Conservation (phyloP, 2,329 filamentous ascomycete genomes). For the Colletotrichum lentis region DNA sequence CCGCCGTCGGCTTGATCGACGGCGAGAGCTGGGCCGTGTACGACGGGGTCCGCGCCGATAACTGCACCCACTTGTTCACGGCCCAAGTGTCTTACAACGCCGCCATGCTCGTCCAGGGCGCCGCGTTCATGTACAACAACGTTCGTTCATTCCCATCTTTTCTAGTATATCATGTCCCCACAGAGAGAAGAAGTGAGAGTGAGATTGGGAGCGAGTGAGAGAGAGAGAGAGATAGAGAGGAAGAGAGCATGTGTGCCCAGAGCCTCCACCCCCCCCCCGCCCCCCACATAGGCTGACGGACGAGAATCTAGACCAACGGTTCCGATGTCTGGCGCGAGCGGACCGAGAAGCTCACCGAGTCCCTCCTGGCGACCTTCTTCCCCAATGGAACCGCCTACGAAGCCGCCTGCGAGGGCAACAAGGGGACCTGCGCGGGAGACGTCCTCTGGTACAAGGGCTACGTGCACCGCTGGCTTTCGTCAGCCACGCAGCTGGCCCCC, state of each 20-base stretch:
- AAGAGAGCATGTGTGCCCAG: neutral
- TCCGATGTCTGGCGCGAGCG: conserved; percentile 45
- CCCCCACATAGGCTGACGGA: conserved; percentile 45
- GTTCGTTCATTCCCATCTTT: conserved; percentile 43
- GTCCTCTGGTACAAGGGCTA: conserved; percentile 67
- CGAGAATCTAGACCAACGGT: conserved; percentile 52
- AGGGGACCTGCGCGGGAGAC: conserved; percentile 62
- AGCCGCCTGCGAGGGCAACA: conserved; percentile 63
- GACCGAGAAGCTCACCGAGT: conserved; percentile 51
- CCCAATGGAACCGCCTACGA: conserved; percentile 67
- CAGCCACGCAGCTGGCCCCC: conserved; percentile 59
- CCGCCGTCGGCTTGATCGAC: conserved; percentile 60
- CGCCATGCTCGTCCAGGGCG: conserved; percentile 61
- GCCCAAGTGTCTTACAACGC: conserved; percentile 64
- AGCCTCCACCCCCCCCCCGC: too few relatives aligned
- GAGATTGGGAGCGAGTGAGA: too few relatives aligned
- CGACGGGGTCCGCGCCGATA: conserved; percentile 62
- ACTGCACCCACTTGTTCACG: conserved; percentile 63
- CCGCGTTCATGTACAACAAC: conserved; percentile 67
- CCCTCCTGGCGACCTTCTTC: conserved; percentile 57
- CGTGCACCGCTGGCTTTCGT: conserved; percentile 61
- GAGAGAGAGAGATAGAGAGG: too few relatives aligned
- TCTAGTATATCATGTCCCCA: neutral
- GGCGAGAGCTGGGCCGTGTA: conserved; percentile 63
- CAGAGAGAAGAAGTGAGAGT: too few relatives aligned